phyloP scores from a whole-genome alignment of 306 rosid genomes.

The Trifolium repens region DNA sequence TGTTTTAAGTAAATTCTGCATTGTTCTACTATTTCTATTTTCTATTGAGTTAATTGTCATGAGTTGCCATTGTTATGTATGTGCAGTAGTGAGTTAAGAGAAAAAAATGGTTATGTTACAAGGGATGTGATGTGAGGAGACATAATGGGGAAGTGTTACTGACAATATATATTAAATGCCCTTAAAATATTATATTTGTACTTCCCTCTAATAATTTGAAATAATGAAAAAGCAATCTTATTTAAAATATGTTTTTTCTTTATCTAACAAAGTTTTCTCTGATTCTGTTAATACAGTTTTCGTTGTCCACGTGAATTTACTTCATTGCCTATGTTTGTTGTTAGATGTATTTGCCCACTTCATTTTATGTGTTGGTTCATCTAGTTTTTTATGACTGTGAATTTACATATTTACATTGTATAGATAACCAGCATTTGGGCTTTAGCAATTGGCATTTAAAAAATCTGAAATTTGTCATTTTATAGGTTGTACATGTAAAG shows the following conservation, averaged over 20 bases:
- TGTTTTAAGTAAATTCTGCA: constrained; percentile 14
- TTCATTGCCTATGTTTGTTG: constrained; percentile 12
- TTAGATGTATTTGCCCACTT: not conserved
- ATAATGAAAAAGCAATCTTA: no score
- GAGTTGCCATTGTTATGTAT: not conserved
- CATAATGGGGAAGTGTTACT: no score
- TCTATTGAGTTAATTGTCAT: not conserved
- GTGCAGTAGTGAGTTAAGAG: no score
- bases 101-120: not conserved
- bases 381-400: not conserved
- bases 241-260: not conserved
- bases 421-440: constrained; percentile 1
- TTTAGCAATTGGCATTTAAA: constrained; percentile 1
- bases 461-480: constrained; percentile 42
- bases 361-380: not conserved
- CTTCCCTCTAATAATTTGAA: no score
- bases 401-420: not conserved
- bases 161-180: no score
- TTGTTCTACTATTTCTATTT: not conserved
- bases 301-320: not conserved
- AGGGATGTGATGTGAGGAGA: no score
- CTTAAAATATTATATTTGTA: no score
- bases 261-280: not conserved
- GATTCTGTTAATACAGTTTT: not conserved
- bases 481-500: constrained; percentile 76